Evolutionary conservation across 495 filamentous ascomycete genomes (phyloP), one percentile per base, ranked within the genome.

Genomic region (Talaromyces stipitatus): DNA sequence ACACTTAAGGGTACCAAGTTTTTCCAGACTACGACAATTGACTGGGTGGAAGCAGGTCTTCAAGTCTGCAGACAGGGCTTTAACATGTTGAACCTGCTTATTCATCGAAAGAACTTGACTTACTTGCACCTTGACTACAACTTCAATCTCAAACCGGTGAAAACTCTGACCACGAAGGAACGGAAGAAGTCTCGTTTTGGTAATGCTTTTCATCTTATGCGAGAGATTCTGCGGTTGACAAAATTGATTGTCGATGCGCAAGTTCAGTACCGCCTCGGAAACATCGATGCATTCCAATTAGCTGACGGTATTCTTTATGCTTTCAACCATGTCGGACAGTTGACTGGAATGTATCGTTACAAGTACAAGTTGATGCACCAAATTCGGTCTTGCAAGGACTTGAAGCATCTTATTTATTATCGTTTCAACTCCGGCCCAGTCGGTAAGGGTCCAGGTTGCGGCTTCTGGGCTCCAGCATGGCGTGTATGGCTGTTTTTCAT

Each of bases 331-430:
- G 95, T 99, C 56, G 95, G 95, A 51, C 95, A 99, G 73, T 77
- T 99, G 53, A 99, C 95, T 24, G 95, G 95, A 64, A 99, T 99
- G 95, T 99, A 99, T 74, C 89, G 95, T 26, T 99, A 99, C 83
- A 99, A 99, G 80, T 99, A 99, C 77, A 99, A 99, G 78, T 81
- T 99, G 32, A 99, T 99, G 95, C 95, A 99, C 70, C 95, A 99
- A 72, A 97, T 99, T 64, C 91, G 95, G 48, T 94, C 95, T 2
- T 99, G 95, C 77, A 99, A 99, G 69, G 95, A 99, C 73, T 73
- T 99, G 65, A 99, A 99, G 82, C 95, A 99, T 83, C 69, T 99
- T 52, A 97, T 99, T 60, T 99, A 99, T 76, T 97, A 99, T 69
- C 89, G 95, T 12, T 99, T 99, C 77, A 99, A 99, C 70, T 92